phyloP scores from a whole-genome alignment of 2,329 filamentous ascomycete genomes.

The Apiospora rasikravindrae region DNA sequence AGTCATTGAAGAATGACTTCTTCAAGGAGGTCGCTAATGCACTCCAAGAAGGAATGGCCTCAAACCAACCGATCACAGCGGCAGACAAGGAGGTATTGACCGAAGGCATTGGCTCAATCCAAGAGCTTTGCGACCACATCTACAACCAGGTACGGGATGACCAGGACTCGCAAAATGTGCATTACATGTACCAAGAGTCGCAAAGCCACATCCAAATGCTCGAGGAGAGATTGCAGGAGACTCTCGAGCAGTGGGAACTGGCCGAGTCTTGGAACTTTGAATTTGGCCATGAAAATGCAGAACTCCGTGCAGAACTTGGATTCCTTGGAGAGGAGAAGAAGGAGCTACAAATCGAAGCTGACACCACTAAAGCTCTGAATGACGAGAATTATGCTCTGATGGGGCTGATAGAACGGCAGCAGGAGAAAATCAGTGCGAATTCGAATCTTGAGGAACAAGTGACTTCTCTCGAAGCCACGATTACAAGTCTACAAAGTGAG shows the following conservation, averaged over 20 bases:
- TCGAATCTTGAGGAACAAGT: background rate
- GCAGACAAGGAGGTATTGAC: background rate
- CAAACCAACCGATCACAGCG: background rate
- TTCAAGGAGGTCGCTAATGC: slow-evolving; percentile 3
- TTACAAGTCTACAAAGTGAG: background rate
- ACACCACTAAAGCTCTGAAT: background rate
- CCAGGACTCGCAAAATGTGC: background rate
- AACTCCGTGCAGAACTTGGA: background rate
- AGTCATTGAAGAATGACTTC: slow-evolving; percentile 6
- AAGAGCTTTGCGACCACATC: slow-evolving; percentile 14
- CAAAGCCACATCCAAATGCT: background rate
- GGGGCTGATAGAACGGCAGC: background rate
- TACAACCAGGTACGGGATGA: slow-evolving; percentile 17
- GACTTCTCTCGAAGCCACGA: background rate
- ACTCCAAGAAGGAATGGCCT: background rate
- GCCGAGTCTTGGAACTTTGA: slow-evolving; percentile 2
- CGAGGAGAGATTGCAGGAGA: background rate
- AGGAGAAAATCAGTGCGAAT: background rate
- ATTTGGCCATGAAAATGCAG: slow-evolving; percentile 2
- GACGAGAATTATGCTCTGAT: background rate
- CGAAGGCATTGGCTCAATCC: slow-evolving; percentile 6
- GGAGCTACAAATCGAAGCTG: background rate
- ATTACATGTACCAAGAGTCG: slow-evolving; percentile 5
- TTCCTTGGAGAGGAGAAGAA: background rate
- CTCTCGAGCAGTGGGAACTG: background rate